A percentile compares a stretch with the other conserved stretches of the same genome.
These are phyloP conservation scores for Phellopilus nigrolimitatus DNA, from an alignment of 1,284 basidiomycete species.

Conservation along the genomic window DNA sequence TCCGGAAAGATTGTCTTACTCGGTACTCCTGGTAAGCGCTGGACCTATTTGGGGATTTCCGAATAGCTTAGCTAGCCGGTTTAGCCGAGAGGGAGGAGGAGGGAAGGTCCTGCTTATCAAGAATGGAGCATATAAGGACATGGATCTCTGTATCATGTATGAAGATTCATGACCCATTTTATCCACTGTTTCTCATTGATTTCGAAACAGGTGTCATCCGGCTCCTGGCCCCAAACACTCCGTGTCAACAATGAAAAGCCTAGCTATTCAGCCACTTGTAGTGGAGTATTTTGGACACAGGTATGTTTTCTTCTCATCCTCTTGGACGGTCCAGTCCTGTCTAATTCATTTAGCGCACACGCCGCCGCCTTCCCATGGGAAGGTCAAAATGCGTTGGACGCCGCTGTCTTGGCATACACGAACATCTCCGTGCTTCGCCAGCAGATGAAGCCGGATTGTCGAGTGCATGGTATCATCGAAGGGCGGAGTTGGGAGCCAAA, in stretches of 20 bases:
- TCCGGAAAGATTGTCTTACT: slow-evolving; percentile 40
- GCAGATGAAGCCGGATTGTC: slow-evolving; percentile 57
- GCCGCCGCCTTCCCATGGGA: slow-evolving; percentile 39
- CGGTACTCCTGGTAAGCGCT: slow-evolving; percentile 37
- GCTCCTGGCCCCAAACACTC: slow-evolving; percentile 23
- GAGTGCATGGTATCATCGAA: slow-evolving; percentile 64
- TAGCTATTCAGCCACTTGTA: slow-evolving; percentile 26
- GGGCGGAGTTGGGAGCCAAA: slow-evolving; percentile 60
- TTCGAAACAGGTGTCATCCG: slow-evolving; percentile 23
- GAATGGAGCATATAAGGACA: slow-evolving; percentile 36
- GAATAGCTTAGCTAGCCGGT: background rate
- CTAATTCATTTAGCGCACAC: slow-evolving; percentile 24
- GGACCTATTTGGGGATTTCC: background rate
- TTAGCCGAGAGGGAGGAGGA: slow-evolving; percentile 42
- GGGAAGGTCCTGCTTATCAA: slow-evolving; percentile 42
- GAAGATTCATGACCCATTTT: background rate
- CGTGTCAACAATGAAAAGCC: slow-evolving; percentile 23
- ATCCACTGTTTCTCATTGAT: background rate
- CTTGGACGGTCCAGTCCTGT: background rate
- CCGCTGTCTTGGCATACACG: slow-evolving; percentile 40
- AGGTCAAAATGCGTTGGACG: slow-evolving; percentile 46
- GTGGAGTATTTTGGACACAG: slow-evolving; percentile 28
- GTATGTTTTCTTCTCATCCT: slow-evolving; percentile 17
- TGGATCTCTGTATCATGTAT: slow-evolving; percentile 39
- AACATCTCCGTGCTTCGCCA: slow-evolving; percentile 62